Percentiles rank a stretch among this genome's conserved stretches.
Evolutionary conservation across 305 asterid species (phyloP).

Genomic region (Solanum hybrid): DNA sequence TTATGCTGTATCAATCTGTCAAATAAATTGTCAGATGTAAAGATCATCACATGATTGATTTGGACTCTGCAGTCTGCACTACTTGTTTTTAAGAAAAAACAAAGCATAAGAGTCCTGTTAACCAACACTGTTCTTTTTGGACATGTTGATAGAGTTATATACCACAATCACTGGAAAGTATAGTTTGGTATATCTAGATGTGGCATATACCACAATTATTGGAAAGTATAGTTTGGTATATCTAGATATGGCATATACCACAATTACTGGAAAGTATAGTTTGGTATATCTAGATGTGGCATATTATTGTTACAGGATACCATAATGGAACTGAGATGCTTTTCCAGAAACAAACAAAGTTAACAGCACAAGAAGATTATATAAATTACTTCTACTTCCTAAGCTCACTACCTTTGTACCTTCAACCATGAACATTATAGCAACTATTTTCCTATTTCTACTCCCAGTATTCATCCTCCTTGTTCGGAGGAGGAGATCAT

Average conservation of each 20-base stretch:
- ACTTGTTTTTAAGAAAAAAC: background rate
- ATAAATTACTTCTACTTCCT: background rate
- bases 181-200: background rate
- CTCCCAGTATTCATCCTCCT: slow-evolving; percentile 18
- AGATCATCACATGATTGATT: background rate
- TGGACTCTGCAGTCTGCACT: background rate
- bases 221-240: background rate
- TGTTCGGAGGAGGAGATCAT: slow-evolving; percentile 1
- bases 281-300: background rate
- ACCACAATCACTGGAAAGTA: background rate
- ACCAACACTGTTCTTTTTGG: background rate
- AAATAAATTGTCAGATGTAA: background rate
- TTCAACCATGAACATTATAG: slow-evolving; percentile 17
- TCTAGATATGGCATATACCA: background rate
- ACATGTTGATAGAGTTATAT: background rate
- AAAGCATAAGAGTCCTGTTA: background rate
- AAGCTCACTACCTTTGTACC: background rate
- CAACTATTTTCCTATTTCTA: slow-evolving; percentile 10
- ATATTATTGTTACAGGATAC: background rate
- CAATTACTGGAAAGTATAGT: background rate
- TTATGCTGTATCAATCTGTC: background rate
- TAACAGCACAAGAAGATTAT: background rate
- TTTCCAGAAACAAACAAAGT: background rate
- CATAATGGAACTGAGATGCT: background rate
- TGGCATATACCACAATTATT: background rate